phyloP scores from a whole-genome alignment of 306 rosid species.

The Medicago lupulina region DNA sequence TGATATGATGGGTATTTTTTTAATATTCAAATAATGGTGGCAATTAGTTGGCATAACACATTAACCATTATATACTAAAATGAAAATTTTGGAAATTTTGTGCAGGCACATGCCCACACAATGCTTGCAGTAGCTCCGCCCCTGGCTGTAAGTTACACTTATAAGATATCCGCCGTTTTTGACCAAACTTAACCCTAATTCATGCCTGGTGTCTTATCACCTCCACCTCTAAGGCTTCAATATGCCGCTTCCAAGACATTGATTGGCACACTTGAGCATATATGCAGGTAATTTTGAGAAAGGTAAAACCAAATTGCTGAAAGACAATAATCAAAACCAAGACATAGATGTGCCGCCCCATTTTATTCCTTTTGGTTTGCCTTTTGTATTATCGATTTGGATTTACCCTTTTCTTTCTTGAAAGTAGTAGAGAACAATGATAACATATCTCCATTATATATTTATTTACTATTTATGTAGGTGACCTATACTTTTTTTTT shows the following conservation, averaged over 20 bases:
- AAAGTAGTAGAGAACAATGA: slow-evolving; percentile 38
- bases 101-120: too few relatives aligned
- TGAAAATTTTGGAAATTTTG: too few relatives aligned
- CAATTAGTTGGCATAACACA: too few relatives aligned
- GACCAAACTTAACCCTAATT: neutral
- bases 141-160: too few relatives aligned
- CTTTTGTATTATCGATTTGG: slow-evolving; percentile 45
- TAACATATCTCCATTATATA: slow-evolving; percentile 13
- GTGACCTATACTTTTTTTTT: neutral
- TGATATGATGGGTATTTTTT: too few relatives aligned
- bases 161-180: too few relatives aligned
- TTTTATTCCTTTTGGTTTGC: slow-evolving; percentile 42
- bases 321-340: slow-evolving; percentile 35
- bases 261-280: slow-evolving; percentile 27
- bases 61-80: too few relatives aligned
- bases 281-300: slow-evolving; percentile 17
- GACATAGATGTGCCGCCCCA: slow-evolving; percentile 74
- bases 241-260: slow-evolving; percentile 53
- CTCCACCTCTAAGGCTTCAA: slow-evolving; percentile 39
- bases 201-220: neutral
- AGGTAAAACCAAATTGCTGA: slow-evolving; percentile 47
- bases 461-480: neutral
- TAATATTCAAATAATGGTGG: too few relatives aligned
- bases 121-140: too few relatives aligned
- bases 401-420: slow-evolving; percentile 47